Conservation (phyloP, 164 flowering plant species). For the Vitis rotundifolia region DNA sequence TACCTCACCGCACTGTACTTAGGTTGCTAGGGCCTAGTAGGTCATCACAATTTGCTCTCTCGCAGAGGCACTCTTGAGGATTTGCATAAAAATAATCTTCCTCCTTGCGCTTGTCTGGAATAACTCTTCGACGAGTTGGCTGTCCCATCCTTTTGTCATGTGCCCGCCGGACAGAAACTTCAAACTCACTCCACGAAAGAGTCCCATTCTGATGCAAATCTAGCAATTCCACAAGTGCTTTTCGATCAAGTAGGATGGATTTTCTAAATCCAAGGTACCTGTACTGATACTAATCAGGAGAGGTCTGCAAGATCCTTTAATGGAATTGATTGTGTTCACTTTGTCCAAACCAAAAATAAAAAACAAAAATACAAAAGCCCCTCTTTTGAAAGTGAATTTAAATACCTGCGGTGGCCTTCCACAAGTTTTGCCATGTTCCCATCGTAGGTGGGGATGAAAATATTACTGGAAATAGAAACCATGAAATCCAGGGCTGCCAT, state of each 20-base stretch:
- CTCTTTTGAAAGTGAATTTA: background rate
- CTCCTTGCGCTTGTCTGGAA: slow-evolving; percentile 85
- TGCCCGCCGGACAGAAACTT: slow-evolving; percentile 42
- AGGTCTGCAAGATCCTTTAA: background rate
- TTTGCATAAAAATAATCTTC: slow-evolving; percentile 98
- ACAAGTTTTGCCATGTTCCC: slow-evolving; percentile 99
- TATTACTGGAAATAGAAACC: slow-evolving; percentile 83
- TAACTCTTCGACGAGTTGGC: slow-evolving; percentile 54
- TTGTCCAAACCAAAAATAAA: background rate
- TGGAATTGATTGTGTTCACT: background rate
- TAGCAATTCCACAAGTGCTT: slow-evolving; percentile 62
- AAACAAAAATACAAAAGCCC: too few relatives aligned
- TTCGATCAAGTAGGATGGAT: slow-evolving; percentile 68
- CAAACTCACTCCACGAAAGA: slow-evolving; percentile 72
- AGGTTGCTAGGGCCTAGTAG: slow-evolving; percentile 24
- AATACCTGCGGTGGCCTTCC: slow-evolving; percentile 96
- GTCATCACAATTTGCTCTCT: slow-evolving; percentile 42
- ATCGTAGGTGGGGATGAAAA: slow-evolving; percentile 88
- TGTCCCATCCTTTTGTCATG: slow-evolving; percentile 73
- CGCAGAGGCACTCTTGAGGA: slow-evolving; percentile 89
- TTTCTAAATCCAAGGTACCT: slow-evolving; percentile 87
- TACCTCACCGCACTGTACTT: slow-evolving; percentile 13
- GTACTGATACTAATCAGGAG: slow-evolving; percentile 17
- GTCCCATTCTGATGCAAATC: slow-evolving; percentile 80
- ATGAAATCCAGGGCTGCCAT: slow-evolving; percentile 97